Base-by-base conservation (phyloP, 1,284 basidiomycete species). In the Wolfiporia cocos region DNA sequence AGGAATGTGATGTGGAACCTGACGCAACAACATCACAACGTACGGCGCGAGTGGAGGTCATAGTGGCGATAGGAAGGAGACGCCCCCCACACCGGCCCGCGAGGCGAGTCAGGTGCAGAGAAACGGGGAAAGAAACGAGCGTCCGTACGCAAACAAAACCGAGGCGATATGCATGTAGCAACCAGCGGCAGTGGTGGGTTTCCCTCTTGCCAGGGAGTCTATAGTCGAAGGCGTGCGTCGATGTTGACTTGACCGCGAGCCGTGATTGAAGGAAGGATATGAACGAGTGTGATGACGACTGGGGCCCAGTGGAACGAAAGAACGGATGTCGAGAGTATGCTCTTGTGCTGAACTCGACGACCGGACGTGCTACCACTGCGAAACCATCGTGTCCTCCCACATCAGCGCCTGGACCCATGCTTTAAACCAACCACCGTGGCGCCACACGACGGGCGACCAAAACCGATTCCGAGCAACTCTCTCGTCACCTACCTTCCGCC, bases 111-210 rank as follows among this genome's bases (percentile, higher is more conserved):
- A 50, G 54, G 51, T 49, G 53, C 53, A 54, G 66, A 50, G 48
- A 49, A 57, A 55, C 59, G 71, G 50, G 75, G 71, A 74, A 78
- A 67, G 63, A 62, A 74, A 77, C 74, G 62, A 74, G 79, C 78
- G 81, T 84, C 81, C 80, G 78, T 79, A 64, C 69, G 58, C 61
- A 63, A 68, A 61, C 67, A 66, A 66, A 61, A 51, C 56, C 53
- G 56, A 61, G 59, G 54, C 50, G 59, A 59, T 47, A 31, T 37
- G 43, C 48, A 48, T 58, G 52, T 53, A 55, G 62, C 38, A 40
- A 34, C 34, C 36, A 32, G 46, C 30, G 22, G 44, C 39, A 28
- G 39, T 30, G 33, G 37, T 34, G 24, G 21, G 35, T 37, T 40
- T 37, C 43, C 22, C 37, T 37, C 34, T 42, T 34, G 31, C 31